These are phyloP conservation scores for Plasmodium inui DNA, from an alignment of 169 alveolate genomes.

Conservation along the genomic window DNA sequence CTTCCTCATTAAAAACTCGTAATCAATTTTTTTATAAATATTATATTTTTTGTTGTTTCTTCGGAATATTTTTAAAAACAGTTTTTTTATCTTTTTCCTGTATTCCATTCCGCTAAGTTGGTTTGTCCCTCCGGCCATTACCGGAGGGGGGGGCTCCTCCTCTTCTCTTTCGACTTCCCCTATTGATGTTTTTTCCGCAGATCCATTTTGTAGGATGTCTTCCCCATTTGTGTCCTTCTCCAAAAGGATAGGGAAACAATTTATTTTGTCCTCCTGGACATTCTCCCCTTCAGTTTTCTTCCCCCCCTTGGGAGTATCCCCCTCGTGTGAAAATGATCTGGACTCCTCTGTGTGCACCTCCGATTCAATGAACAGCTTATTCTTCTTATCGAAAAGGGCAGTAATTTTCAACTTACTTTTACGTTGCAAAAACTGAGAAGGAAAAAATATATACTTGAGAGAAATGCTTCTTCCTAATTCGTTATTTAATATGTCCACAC, in stretches of 20 bases:
- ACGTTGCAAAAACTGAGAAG: constrained; percentile 16
- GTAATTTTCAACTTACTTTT: constrained; percentile 8
- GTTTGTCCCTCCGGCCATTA: neutral
- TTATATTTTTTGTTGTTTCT: constrained; percentile 57
- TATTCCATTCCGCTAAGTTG: constrained; percentile 37
- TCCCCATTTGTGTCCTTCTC: neutral
- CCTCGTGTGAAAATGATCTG: neutral
- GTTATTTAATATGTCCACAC: constrained; percentile 65
- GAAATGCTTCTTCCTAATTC: constrained; percentile 55
- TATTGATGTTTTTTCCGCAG: neutral
- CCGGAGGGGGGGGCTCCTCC: neutral
- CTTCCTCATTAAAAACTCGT: constrained; percentile 40
- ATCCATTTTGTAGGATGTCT: neutral
- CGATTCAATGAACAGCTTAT: constrained; percentile 26
- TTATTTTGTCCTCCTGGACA: neutral
- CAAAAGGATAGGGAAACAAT: neutral
- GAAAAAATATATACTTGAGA: constrained; percentile 55
- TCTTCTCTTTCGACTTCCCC: neutral
- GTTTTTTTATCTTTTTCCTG: constrained; percentile 45
- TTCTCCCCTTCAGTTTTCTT: neutral
- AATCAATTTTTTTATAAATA: constrained; percentile 66
- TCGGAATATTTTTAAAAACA: constrained; percentile 65
- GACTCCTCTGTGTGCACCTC: neutral
- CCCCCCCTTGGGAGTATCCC: too few relatives aligned
- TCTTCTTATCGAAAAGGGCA: constrained; percentile 34